phyloP scores from a whole-genome alignment of 2,329 filamentous ascomycete genomes.

The Fonsecaea nubica region DNA sequence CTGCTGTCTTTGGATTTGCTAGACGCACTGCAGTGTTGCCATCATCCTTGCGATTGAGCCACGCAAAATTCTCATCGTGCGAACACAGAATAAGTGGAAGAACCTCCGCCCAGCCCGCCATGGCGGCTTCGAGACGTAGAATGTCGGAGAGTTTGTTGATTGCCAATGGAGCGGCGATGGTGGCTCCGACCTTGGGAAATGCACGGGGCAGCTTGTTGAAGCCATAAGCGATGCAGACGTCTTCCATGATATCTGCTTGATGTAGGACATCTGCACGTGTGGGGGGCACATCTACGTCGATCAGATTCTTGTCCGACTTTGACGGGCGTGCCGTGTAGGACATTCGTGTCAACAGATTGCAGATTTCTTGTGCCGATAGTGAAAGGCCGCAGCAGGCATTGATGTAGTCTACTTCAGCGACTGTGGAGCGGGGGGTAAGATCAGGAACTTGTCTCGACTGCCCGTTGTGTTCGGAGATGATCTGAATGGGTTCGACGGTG shows the following conservation, averaged over 20 bases:
- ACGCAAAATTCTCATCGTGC: conserved; percentile 96
- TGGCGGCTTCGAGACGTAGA: conserved; percentile 83
- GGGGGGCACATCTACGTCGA: conserved; percentile 83
- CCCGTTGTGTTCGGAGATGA: conserved; percentile 88
- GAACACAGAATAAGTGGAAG: conserved; percentile 96
- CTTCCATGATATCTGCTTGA: conserved; percentile 98
- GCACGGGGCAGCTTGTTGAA: conserved; percentile 94
- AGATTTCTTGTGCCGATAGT: conserved; percentile 76
- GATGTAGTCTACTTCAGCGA: conserved; percentile 90
- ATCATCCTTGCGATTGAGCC: conserved; percentile 89
- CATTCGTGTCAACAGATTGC: conserved; percentile 85
- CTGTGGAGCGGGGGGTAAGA: conserved; percentile 74
- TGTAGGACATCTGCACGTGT: conserved; percentile 95
- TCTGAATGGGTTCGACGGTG: conserved; percentile 91
- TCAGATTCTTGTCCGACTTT: conserved; percentile 68
- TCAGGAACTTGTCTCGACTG: conserved; percentile 82
- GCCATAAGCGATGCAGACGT: conserved; percentile 93
- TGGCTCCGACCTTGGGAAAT: conserved; percentile 83
- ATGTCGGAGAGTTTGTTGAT: conserved; percentile 97
- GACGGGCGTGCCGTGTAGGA: conserved; percentile 82
- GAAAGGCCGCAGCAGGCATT: conserved; percentile 88
- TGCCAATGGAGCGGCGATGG: conserved; percentile 81
- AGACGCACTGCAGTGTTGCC: conserved; percentile 82
- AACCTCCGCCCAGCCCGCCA: conserved; percentile 95
- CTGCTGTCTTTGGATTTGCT: conserved; percentile 88